These are phyloP conservation scores for Fusarium camptoceras DNA, from an alignment of 2,329 filamentous ascomycete genomes.

Conservation along the genomic window DNA sequence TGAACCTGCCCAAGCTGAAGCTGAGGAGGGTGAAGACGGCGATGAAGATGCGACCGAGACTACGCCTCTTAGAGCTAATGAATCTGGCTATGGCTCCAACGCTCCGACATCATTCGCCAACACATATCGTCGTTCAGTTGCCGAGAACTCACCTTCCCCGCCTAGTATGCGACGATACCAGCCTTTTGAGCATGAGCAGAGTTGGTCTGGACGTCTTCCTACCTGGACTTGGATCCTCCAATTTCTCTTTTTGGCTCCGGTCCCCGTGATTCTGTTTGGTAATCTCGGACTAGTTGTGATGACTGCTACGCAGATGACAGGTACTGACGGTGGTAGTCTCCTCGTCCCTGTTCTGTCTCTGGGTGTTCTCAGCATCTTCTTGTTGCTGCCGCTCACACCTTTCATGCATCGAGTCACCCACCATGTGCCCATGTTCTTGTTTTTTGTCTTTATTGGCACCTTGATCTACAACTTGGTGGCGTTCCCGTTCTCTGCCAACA, in stretches of 20 bases:
- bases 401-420: constrained; percentile 89
- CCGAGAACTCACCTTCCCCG: constrained; percentile 42
- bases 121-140: constrained; percentile 64
- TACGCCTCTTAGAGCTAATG: constrained; percentile 63
- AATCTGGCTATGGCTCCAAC: constrained; percentile 51
- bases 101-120: constrained; percentile 65
- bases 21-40: constrained; percentile 31
- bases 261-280: constrained; percentile 80
- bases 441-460: constrained; percentile 78
- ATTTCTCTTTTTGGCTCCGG: constrained; percentile 81
- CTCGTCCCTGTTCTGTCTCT: constrained; percentile 78
- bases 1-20: constrained; percentile 41
- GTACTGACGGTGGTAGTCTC: constrained; percentile 81
- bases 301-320: constrained; percentile 81
- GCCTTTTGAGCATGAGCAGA: constrained; percentile 79
- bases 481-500: constrained; percentile 86
- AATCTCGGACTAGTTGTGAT: constrained; percentile 81
- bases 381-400: constrained; percentile 81
- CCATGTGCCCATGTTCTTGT: constrained; percentile 82
- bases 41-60: constrained; percentile 61
- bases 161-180: constrained; percentile 45
- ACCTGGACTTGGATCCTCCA: constrained; percentile 91
- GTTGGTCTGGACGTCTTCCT: constrained; percentile 84
- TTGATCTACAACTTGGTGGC: constrained; percentile 86
- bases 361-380: constrained; percentile 73